Conservation (phyloP, 441 rosid genomes). For the Mallotus repandus region DNA sequence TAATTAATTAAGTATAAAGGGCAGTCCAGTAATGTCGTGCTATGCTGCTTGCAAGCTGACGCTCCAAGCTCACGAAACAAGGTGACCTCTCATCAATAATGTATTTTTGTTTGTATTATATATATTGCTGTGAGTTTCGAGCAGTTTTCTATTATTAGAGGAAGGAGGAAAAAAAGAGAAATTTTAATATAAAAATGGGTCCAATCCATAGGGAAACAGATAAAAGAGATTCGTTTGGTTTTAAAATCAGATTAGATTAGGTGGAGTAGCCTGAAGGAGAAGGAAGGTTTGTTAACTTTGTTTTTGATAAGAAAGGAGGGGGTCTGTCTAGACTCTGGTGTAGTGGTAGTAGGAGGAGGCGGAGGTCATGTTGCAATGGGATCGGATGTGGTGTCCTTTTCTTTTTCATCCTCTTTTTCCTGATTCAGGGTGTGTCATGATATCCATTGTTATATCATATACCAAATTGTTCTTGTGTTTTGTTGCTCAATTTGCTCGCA, state of each 20-base stretch:
- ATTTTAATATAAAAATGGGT: neutral
- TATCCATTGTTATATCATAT: too few relatives aligned
- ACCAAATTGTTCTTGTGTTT: too few relatives aligned
- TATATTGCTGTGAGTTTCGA: neutral
- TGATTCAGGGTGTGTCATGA: neutral
- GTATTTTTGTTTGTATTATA: too few relatives aligned
- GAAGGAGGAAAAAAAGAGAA: neutral
- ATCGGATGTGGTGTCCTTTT: slow-evolving; percentile 24
- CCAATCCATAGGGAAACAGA: neutral
- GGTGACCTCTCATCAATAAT: slow-evolving; percentile 14
- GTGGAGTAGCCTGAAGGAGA: too few relatives aligned
- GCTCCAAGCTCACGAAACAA: slow-evolving; percentile 21
- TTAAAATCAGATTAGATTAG: too few relatives aligned
- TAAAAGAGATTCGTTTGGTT: neutral
- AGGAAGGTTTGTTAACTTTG: too few relatives aligned
- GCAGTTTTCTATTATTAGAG: neutral
- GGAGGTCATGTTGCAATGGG: slow-evolving; percentile 18
- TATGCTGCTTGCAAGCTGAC: neutral
- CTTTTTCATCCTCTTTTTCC: slow-evolving; percentile 19
- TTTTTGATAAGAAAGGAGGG: too few relatives aligned
- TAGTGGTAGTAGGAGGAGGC: neutral
- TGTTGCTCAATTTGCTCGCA: too few relatives aligned
- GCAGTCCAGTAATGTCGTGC: neutral
- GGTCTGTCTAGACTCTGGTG: too few relatives aligned
- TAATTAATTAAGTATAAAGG: neutral